Conservation (phyloP, 1,139 yeast species). For the Candida tetrigidarum region DNA sequence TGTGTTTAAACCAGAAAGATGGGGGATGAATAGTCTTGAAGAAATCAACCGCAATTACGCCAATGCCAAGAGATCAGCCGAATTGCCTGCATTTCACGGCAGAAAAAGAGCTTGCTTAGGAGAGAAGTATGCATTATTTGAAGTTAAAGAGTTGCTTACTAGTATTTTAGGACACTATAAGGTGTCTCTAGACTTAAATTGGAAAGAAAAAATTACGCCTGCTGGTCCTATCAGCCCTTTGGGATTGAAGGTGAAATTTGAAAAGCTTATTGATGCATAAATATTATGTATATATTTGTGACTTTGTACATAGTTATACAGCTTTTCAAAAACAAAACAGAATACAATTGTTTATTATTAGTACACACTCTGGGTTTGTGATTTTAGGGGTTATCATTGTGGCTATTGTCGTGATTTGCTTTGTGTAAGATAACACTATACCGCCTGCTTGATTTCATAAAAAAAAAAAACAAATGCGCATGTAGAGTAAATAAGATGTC, state of each 20-base stretch:
- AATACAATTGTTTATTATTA: not conserved
- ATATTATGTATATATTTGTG: not conserved
- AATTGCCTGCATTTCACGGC: constrained; percentile 62
- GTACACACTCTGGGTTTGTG: no score
- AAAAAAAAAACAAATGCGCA: not conserved
- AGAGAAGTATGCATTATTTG: constrained; percentile 58
- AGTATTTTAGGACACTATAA: constrained; percentile 39
- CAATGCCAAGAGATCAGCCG: constrained; percentile 46
- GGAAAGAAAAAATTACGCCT: constrained; percentile 59
- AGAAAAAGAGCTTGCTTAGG: constrained; percentile 66
- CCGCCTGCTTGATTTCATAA: not conserved
- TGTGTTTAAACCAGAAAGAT: constrained; percentile 55
- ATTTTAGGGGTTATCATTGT: no score
- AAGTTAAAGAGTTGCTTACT: constrained; percentile 42
- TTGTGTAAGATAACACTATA: no score
- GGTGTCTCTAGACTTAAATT: constrained; percentile 41
- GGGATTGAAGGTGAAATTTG: constrained; percentile 21
- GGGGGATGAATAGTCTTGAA: constrained; percentile 48
- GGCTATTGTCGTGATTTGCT: no score
- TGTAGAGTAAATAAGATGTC: no score
- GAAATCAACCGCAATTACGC: constrained; percentile 44
- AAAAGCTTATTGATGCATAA: constrained; percentile 8
- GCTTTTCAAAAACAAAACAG: not conserved
- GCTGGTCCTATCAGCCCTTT: constrained; percentile 35
- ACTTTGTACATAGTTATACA: not conserved